Conservation (phyloP, 345 rosid species). For the Pistacia atlantica region DNA sequence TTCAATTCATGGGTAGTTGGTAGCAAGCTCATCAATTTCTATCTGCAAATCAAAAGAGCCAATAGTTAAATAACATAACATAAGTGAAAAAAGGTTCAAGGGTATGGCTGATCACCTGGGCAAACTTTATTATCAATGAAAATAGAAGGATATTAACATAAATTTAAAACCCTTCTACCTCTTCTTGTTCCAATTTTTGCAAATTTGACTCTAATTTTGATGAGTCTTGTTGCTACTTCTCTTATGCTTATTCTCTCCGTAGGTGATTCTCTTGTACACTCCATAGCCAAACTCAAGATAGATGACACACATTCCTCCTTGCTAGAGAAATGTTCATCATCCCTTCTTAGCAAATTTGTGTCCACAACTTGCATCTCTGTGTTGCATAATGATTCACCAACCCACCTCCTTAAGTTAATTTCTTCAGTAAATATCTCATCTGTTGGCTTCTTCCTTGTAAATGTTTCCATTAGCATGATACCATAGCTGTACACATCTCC, state of each 20-base stretch:
- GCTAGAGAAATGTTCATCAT: background rate
- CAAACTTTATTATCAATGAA: background rate
- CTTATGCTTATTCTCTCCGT: constrained; percentile 4
- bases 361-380: background rate
- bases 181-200: background rate
- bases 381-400: background rate
- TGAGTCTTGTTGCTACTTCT: background rate
- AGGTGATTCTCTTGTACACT: constrained; percentile 4
- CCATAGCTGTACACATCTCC: constrained; percentile 19
- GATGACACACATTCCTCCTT: background rate
- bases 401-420: constrained; percentile 5
- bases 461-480: constrained; percentile 20
- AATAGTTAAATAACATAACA: no score
- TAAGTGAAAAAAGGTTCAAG: no score
- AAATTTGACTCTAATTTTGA: constrained; percentile 13
- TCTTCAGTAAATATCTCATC: constrained; percentile 6
- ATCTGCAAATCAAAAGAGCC: no score
- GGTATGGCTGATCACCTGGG: no score
- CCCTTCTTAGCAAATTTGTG: background rate
- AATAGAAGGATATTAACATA: background rate
- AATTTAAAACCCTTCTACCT: background rate
- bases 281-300: constrained; percentile 4
- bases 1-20: no score
- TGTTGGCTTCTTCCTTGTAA: constrained; percentile 7
- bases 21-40: no score